These are phyloP conservation scores for Cucumis sativus DNA, from an alignment of 306 rosid genomes.

Conservation along the genomic window DNA sequence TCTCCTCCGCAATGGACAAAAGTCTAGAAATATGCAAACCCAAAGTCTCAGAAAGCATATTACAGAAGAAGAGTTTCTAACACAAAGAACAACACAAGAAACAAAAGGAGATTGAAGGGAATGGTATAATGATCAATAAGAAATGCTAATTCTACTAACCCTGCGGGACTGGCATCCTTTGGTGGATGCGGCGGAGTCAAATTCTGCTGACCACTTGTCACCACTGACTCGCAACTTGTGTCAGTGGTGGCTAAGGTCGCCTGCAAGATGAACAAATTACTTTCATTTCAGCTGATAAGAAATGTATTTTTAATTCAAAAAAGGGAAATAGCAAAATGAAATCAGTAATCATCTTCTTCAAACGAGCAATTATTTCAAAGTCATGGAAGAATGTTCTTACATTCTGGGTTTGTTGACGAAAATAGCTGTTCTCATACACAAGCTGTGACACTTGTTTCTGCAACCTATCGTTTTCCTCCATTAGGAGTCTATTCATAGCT, in stretches of 20 bases:
- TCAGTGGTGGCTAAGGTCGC: constrained; percentile 70
- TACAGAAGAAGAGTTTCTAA: not conserved
- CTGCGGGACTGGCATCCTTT: constrained; percentile 99
- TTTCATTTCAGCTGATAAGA: not conserved
- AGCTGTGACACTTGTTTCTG: constrained; percentile 96
- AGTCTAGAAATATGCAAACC: constrained; percentile 48
- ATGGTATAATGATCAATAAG: not conserved
- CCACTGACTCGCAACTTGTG: constrained; percentile 96
- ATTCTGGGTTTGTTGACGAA: constrained; percentile 90
- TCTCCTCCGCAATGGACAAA: constrained; percentile 99
- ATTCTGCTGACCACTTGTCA: constrained; percentile 82
- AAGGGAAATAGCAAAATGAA: not conserved
- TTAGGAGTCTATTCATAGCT: constrained; percentile 84
- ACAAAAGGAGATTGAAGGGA: not conserved
- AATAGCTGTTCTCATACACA: constrained; percentile 80
- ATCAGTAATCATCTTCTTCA: not conserved
- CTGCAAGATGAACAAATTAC: constrained; percentile 23
- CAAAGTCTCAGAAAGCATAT: constrained; percentile 14
- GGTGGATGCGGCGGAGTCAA: constrained; percentile 97
- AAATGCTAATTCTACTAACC: constrained; percentile 37
- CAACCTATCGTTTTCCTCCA: constrained; percentile 98
- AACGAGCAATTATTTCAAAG: not conserved
- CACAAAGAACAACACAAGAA: not conserved
- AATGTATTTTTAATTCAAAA: not conserved
- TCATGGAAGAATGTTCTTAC: constrained; percentile 18